phyloP scores from a whole-genome alignment of 2,329 filamentous ascomycete species.

The Tolypocladium ovalisporum region DNA sequence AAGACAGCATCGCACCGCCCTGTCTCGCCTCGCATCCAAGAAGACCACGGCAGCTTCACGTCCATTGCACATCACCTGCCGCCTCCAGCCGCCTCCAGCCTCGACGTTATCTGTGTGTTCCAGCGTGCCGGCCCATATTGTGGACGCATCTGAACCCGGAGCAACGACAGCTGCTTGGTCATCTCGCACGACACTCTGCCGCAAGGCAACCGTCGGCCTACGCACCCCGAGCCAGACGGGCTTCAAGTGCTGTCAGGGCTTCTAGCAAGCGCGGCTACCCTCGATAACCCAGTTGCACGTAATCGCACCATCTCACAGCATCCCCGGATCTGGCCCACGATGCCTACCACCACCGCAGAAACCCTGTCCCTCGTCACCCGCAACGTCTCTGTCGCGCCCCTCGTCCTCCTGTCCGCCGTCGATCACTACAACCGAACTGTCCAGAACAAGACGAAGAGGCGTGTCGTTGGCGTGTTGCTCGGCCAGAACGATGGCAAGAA shows the following conservation, averaged over 20 bases:
- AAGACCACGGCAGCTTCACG: not conserved
- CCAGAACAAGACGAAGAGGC: slow-evolving; percentile 72
- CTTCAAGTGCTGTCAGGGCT: not conserved
- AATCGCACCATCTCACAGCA: not conserved
- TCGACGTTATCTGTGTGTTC: not conserved
- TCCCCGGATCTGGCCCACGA: slow-evolving; percentile 24
- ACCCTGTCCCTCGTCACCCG: slow-evolving; percentile 88
- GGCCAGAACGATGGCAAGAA: slow-evolving; percentile 95
- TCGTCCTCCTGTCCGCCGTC: slow-evolving; percentile 94
- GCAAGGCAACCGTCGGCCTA: not conserved
- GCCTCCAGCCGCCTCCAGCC: not conserved
- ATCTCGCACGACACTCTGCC: not conserved
- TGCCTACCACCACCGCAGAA: slow-evolving; percentile 96
- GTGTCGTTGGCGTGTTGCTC: slow-evolving; percentile 88
- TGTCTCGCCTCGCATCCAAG: not conserved
- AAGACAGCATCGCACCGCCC: not conserved
- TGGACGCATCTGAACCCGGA: not conserved
- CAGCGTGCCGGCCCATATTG: not conserved
- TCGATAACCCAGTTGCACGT: not conserved
- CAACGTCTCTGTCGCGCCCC: slow-evolving; percentile 92
- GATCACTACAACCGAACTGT: slow-evolving; percentile 95
- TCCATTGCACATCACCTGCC: not conserved
- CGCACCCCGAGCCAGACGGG: not conserved
- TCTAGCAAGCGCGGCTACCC: not conserved
- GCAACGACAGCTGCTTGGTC: not conserved